Conservation (phyloP, 176 grass and related monocot genomes). For the Phragmites australis region DNA sequence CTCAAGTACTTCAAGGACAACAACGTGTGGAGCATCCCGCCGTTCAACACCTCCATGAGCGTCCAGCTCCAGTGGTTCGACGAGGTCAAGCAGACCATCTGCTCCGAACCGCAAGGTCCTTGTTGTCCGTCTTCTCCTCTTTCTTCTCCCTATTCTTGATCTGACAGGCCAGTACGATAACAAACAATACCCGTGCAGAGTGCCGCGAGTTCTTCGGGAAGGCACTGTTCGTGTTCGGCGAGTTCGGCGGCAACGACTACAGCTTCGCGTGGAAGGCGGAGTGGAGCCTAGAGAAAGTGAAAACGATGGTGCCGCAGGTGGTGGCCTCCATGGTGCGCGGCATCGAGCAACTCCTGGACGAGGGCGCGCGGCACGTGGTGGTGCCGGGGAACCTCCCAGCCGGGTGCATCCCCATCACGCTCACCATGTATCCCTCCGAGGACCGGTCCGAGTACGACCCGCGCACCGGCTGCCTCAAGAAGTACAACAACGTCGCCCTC, state of each 20-base stretch:
- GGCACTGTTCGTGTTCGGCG: slow-evolving; percentile 82
- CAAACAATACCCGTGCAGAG: slow-evolving; percentile 3
- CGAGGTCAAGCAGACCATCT: slow-evolving; percentile 55
- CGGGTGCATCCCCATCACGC: slow-evolving; percentile 69
- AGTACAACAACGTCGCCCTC: slow-evolving; percentile 54
- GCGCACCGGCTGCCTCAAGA: slow-evolving; percentile 67
- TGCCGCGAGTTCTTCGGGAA: slow-evolving; percentile 56
- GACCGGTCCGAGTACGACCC: slow-evolving; percentile 54
- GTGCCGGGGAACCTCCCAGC: slow-evolving; percentile 73
- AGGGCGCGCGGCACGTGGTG: slow-evolving; percentile 68
- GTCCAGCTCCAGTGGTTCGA: slow-evolving; percentile 79
- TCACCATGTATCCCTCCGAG: slow-evolving; percentile 59
- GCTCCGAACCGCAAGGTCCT: slow-evolving; percentile 49
- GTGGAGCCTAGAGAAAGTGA: slow-evolving; percentile 55
- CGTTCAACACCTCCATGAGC: slow-evolving; percentile 66
- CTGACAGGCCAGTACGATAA: not conserved
- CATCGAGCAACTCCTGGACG: slow-evolving; percentile 49
- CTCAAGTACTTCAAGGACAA: slow-evolving; percentile 65
- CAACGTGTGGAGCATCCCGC: slow-evolving; percentile 64
- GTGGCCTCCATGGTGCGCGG: slow-evolving; percentile 48
- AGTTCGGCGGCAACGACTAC: slow-evolving; percentile 96
- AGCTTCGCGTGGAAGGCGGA: slow-evolving; percentile 64
- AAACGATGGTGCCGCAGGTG: slow-evolving; percentile 53
- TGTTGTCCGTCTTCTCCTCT: not conserved
- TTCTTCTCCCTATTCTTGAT: not conserved